These are phyloP conservation scores for Sugiyamaella qingdaonensis DNA, from an alignment of 805 yeast genomes.

Conservation along the genomic window DNA sequence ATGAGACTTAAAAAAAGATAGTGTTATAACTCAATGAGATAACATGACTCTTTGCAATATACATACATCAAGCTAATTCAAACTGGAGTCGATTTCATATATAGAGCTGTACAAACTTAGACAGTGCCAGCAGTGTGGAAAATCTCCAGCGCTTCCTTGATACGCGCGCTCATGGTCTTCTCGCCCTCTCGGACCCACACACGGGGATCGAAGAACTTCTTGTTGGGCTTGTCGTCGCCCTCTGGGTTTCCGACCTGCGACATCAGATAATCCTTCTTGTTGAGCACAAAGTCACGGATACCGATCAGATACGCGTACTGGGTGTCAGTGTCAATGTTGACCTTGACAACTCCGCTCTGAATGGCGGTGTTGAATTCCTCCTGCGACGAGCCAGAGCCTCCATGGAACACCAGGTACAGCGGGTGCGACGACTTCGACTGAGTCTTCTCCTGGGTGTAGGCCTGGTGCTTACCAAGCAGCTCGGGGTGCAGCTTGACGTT, in stretches of 20 bases:
- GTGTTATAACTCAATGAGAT: too few species aligned
- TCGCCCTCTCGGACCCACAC: conserved; percentile 99
- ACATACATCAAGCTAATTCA: too few species aligned
- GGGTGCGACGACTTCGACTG: conserved; percentile 58
- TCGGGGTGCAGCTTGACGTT: conserved; percentile 91
- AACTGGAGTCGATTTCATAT: too few species aligned
- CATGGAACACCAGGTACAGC: conserved; percentile 98
- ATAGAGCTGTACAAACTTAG: conserved; percentile 16
- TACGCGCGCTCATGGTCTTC: conserved; percentile 91
- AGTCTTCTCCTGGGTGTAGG: conserved; percentile 68
- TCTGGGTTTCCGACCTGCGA: conserved; percentile 98
- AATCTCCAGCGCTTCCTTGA: conserved; percentile 73
- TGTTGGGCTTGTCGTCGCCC: conserved; percentile 98
- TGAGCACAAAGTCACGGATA: conserved; percentile 94
- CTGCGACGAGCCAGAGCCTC: conserved; percentile 98
- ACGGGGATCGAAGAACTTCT: conserved; percentile 99
- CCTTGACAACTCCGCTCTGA: conserved; percentile 94
- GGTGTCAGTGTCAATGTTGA: conserved; percentile 98
- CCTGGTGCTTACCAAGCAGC: conserved; percentile 93
- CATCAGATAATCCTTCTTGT: conserved; percentile 91
- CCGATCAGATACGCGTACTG: conserved; percentile 96
- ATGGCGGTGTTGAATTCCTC: conserved; percentile 89
- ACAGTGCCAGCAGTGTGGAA: conserved; percentile 51
- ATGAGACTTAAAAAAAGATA: too few species aligned
- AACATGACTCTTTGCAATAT: too few species aligned